Percentiles rank a stretch among this genome's conserved stretches.
phyloP scores from a whole-genome alignment of 176 grass and related monocot species.

The Eragrostis nindensis region DNA sequence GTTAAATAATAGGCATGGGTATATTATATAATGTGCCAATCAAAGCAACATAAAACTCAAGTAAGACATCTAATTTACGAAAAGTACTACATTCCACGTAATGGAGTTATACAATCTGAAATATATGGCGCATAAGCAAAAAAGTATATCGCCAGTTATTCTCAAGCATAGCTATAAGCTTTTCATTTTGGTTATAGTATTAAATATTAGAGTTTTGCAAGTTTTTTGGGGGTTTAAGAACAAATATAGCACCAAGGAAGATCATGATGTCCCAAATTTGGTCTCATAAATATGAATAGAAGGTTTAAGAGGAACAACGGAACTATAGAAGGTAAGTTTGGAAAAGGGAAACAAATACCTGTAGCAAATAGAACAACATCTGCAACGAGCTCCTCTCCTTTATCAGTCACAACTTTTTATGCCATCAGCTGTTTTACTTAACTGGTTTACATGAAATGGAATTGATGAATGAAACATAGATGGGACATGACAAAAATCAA shows the following conservation, averaged over 20 bases:
- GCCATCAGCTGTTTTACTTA: constrained; percentile 73
- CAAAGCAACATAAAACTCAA: neutral
- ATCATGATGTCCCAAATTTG: neutral
- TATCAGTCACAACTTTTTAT: constrained; percentile 78
- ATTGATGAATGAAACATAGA: constrained; percentile 1
- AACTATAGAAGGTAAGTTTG: no score
- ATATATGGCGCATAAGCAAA: neutral
- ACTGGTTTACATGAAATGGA: constrained; percentile 57
- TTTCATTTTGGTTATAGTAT: no score
- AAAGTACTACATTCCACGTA: neutral
- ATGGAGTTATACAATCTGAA: neutral
- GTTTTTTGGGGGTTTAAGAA: neutral
- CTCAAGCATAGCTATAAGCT: no score
- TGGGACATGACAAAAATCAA: no score
- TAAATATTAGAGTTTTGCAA: neutral
- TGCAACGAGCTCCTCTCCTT: no score
- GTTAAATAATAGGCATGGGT: no score
- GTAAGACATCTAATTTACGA: no score
- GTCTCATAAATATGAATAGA: neutral
- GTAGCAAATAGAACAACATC: no score
- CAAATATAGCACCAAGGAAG: neutral
- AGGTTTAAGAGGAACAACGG: neutral
- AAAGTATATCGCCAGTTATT: neutral
- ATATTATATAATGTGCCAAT: no score
- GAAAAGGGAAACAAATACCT: no score